phyloP scores from a whole-genome alignment of 495 filamentous ascomycete species.

The Umbilicaria muhlenbergii region DNA sequence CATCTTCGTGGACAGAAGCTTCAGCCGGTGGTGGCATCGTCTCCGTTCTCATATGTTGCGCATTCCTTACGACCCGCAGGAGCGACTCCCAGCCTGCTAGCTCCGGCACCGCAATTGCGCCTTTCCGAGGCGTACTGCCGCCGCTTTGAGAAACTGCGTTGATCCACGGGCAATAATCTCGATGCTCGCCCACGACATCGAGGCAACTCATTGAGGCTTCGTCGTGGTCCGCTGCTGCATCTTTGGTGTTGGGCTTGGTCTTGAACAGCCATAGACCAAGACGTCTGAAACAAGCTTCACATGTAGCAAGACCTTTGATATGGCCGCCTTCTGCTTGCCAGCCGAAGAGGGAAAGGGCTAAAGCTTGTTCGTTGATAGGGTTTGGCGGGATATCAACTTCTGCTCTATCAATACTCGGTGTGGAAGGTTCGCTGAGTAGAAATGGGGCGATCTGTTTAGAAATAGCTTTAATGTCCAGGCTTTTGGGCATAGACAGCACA shows the following conservation, averaged over 20 bases:
- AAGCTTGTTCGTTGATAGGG: conserved; percentile 44
- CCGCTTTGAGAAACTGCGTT: conserved; percentile 42
- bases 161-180: conserved; percentile 74
- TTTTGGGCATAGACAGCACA: conserved; percentile 30
- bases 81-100: conserved; percentile 32
- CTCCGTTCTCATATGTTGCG: conserved; percentile 9
- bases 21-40: conserved; percentile 3
- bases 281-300: conserved; percentile 71
- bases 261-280: conserved; percentile 93
- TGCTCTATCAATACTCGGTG: conserved; percentile 4
- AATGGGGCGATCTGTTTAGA: conserved; percentile 19
- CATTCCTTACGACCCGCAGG: conserved; percentile 22
- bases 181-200: conserved; percentile 52
- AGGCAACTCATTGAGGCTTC: conserved; percentile 46
- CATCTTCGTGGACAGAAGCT: not conserved
- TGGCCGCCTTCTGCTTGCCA: conserved; percentile 64
- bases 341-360: conserved; percentile 67
- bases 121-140: conserved; percentile 13
- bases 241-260: conserved; percentile 31
- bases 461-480: conserved; percentile 22
- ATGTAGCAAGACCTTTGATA: conserved; percentile 55
- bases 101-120: conserved; percentile 12
- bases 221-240: conserved; percentile 30
- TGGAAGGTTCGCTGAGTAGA: conserved; percentile 15
- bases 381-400: conserved; percentile 6